These are phyloP conservation scores for Linnemannia schmuckeri DNA, from an alignment of 192 early-diverging fungal species.

Conservation along the genomic window DNA sequence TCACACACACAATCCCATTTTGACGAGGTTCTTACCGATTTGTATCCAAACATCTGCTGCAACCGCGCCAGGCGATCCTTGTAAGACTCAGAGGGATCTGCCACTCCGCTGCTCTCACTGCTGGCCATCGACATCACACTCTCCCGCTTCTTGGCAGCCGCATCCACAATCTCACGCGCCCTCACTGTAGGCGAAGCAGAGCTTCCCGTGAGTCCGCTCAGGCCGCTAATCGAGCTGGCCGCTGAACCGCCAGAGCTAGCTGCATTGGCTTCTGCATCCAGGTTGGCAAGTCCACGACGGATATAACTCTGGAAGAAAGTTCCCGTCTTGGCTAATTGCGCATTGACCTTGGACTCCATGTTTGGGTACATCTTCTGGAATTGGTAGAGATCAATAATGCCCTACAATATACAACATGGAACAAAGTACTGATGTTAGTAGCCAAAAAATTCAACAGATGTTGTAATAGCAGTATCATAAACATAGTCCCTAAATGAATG, in stretches of 20 bases:
- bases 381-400: constrained; percentile 80
- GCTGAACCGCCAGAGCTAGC: constrained; percentile 11
- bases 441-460: not conserved
- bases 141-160: constrained; percentile 27
- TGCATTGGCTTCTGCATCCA: constrained; percentile 65
- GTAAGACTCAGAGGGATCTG: constrained; percentile 55
- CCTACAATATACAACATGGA: constrained; percentile 52
- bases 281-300: constrained; percentile 70
- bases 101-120: constrained; percentile 7
- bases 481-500: not conserved
- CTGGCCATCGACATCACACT: constrained; percentile 27
- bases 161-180: constrained; percentile 32
- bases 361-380: constrained; percentile 82
- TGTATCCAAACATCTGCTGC: constrained; percentile 71
- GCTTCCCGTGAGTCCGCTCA: not conserved
- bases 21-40: constrained; percentile 22
- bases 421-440: not conserved
- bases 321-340: constrained; percentile 71
- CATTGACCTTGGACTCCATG: constrained; percentile 71
- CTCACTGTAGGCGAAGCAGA: constrained; percentile 9
- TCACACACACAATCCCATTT: not conserved
- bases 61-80: constrained; percentile 69
- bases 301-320: constrained; percentile 84
- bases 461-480: not conserved
- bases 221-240: not conserved